Conservation (phyloP, 1,139 yeast genomes). For the Hanseniaspora uvarum region DNA sequence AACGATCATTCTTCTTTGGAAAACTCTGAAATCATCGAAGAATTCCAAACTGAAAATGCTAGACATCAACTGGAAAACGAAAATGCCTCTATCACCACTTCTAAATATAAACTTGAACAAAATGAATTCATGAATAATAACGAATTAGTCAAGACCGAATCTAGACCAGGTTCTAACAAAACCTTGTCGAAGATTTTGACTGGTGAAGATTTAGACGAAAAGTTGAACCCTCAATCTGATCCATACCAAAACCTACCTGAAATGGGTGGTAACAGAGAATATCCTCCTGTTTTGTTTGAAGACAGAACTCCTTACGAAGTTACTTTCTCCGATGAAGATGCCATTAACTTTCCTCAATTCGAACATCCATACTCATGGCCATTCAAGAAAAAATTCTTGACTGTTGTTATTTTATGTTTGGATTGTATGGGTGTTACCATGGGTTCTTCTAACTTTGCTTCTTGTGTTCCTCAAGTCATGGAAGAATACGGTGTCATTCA, state of each 20-base stretch:
- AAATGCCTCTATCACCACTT: background rate
- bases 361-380: conserved; percentile 55
- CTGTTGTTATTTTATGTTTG: conserved; percentile 37
- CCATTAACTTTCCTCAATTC: conserved; percentile 44
- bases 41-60: conserved; percentile 13
- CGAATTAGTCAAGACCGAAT: conserved; percentile 20
- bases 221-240: conserved; percentile 25
- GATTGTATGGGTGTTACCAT: conserved; percentile 42
- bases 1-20: background rate
- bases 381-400: conserved; percentile 33
- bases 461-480: conserved; percentile 39
- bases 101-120: conserved; percentile 4
- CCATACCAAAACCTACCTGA: conserved; percentile 34
- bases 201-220: conserved; percentile 29
- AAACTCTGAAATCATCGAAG: conserved; percentile 12
- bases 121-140: conserved; percentile 5
- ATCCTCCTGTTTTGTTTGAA: conserved; percentile 43
- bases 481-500: conserved; percentile 41
- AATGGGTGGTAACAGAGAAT: conserved; percentile 51
- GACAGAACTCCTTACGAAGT: conserved; percentile 45
- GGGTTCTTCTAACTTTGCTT: conserved; percentile 58
- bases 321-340: conserved; percentile 38
- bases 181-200: conserved; percentile 32
- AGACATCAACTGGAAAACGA: background rate
- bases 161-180: conserved; percentile 25